Base-by-base conservation (phyloP, 768 basidiomycete genomes). In the Suillus cothurnatus region DNA sequence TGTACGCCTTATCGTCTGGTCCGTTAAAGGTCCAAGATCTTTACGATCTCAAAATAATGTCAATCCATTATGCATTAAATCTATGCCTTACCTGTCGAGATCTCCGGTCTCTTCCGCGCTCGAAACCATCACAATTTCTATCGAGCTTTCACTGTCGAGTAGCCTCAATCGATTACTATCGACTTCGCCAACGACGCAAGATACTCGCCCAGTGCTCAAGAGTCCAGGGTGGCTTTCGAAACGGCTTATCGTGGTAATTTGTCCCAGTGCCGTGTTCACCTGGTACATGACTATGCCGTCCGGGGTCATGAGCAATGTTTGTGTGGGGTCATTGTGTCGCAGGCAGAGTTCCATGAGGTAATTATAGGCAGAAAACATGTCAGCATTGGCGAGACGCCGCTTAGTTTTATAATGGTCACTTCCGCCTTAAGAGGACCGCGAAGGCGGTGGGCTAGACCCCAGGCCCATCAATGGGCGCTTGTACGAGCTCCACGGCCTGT, bases 11-110 rank as follows among this genome's bases (percentile, higher is more conserved):
- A 21, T 67, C 67, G 65, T 81, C 78, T 21, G 80, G 74, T 8
- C 79, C 75, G 5, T 65, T 71, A 64, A 82, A 79, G 41, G 74
- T 70, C 81, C 81, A 80, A 12, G 75, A 75, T 45, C 79, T 79
- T 61, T 21, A n/a, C 14, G 32, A 31, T 59, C 26, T 59, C 28
- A 59, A 58, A 59, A 6, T 14, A 14, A 59, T 6, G 39, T 41
- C 19, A 26, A 41, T 41, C 19, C 19, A 59, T 41, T 0, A 28
- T 41, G 28, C 19, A 59, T 41, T 0, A 28, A 28, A 61, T 52
- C n/a, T 64, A 26, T 28, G 19, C 65, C 71, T 67, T 61, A 76
- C 73, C 69, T 70, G 21, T 74, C 71, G 59, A 65, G 19, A 23
- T 67, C 63, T n/a, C 53, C 61, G 31, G 26, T 57, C 43, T 31